Evolutionary conservation across 1,284 basidiomycete genomes (phyloP).

Genomic region (Wallemia mellicola): DNA sequence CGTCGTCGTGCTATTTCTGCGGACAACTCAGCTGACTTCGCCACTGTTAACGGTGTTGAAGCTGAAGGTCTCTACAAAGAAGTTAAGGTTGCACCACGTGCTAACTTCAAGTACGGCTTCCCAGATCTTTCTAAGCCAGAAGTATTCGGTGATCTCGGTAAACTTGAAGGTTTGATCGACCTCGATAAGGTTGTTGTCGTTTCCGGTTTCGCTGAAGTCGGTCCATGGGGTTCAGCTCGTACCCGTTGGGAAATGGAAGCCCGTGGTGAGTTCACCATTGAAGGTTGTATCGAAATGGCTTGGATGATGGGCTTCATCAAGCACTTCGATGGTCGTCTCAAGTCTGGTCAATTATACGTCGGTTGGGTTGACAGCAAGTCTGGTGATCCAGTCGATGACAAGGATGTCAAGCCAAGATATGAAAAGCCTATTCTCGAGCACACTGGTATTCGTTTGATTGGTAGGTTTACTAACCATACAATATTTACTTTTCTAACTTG

Average conservation of each 20-base stretch:
- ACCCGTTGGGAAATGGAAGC: slow-evolving; percentile 99
- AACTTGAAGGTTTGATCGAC: slow-evolving; percentile 62
- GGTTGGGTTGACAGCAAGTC: slow-evolving; percentile 93
- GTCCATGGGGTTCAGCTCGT: slow-evolving; percentile 93
- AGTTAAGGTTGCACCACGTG: slow-evolving; percentile 71
- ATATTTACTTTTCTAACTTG: slow-evolving; percentile 7
- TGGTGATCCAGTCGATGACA: slow-evolving; percentile 91
- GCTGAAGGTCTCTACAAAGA: slow-evolving; percentile 81
- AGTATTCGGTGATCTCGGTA: slow-evolving; percentile 35
- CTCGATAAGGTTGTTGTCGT: slow-evolving; percentile 83
- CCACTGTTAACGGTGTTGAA: slow-evolving; percentile 60
- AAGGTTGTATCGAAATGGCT: slow-evolving; percentile 95
- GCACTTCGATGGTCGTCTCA: slow-evolving; percentile 86
- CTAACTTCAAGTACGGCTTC: slow-evolving; percentile 90
- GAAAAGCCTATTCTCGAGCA: slow-evolving; percentile 80
- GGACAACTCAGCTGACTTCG: slow-evolving; percentile 86
- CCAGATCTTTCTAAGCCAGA: slow-evolving; percentile 39
- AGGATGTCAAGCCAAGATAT: slow-evolving; percentile 74
- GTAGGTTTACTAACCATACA: too few relatives aligned
- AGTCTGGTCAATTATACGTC: slow-evolving; percentile 69
- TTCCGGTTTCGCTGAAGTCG: slow-evolving; percentile 88
- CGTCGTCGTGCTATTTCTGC: slow-evolving; percentile 72
- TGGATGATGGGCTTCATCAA: slow-evolving; percentile 99
- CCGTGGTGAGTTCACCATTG: slow-evolving; percentile 68
- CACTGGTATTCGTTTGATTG: slow-evolving; percentile 81